Conservation (phyloP, 1,139 yeast genomes). For the Trichomonascaceae sp. region DNA sequence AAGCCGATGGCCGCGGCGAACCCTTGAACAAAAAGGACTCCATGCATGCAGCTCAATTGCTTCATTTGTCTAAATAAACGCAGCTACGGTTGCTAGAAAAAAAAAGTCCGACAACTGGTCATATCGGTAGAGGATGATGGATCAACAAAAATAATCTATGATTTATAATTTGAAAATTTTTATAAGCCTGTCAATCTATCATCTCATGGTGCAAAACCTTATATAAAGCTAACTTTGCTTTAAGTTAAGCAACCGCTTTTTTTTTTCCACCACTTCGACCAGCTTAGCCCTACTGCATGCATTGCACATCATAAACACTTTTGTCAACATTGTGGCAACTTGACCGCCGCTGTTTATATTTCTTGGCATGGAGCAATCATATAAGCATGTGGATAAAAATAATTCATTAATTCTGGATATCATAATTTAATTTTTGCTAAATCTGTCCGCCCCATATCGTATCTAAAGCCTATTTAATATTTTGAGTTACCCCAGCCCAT, state of each 20-base stretch:
- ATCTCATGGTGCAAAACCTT: no score
- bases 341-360: not conserved
- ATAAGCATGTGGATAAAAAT: no score
- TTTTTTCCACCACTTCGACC: not conserved
- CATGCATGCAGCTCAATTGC: not conserved
- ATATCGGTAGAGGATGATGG: no score
- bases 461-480: not conserved
- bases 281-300: not conserved
- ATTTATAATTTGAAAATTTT: no score
- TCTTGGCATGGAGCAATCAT: not conserved
- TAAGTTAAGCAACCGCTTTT: not conserved
- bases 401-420: not conserved
- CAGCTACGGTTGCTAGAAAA: not conserved
- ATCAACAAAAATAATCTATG: no score
- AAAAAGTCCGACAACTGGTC: not conserved
- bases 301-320: not conserved
- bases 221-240: no score
- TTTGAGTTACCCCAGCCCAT: not conserved
- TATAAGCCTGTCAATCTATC: no score
- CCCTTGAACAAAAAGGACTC: not conserved
- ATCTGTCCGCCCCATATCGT: not conserved
- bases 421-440: no score
- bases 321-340: not conserved
- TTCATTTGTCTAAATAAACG: not conserved
- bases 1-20: not conserved